phyloP scores from a whole-genome alignment of 164 flowering plant genomes.

The Vitis rupestris region DNA sequence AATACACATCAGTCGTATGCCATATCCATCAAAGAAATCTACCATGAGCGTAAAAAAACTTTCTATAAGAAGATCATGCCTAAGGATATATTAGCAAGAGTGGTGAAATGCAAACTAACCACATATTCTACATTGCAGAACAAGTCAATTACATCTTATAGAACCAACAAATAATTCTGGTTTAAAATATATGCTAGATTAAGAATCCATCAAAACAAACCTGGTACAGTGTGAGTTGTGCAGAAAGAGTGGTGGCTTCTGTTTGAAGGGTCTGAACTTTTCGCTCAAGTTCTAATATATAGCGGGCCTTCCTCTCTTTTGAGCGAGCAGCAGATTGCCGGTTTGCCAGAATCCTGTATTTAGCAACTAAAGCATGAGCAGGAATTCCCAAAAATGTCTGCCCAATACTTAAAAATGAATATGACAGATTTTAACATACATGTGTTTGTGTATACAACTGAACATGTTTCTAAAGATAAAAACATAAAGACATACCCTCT shows the following conservation, averaged over 20 bases:
- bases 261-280: conserved; percentile 47
- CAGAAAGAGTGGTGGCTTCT: conserved; percentile 42
- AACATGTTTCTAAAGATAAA: too few species aligned
- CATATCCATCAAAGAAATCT: too few species aligned
- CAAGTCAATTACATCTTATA: too few species aligned
- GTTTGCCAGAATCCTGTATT: conserved; percentile 41
- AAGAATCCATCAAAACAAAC: conserved; percentile 9
- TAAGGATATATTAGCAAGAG: too few species aligned
- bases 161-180: not conserved
- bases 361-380: not conserved
- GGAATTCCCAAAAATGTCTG: not conserved
- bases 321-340: conserved; percentile 55
- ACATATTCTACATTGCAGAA: too few species aligned
- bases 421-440: not conserved
- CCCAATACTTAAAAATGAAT: not conserved
- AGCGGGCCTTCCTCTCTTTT: conserved; percentile 50
- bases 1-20: too few species aligned
- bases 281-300: conserved; percentile 41
- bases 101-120: too few species aligned
- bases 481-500: too few species aligned
- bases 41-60: too few species aligned
- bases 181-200: not conserved
- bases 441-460: too few species aligned
- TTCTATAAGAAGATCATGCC: too few species aligned
- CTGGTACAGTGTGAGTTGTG: conserved; percentile 25